A percentile compares a stretch with the other conserved stretches of the same genome.
Conservation (phyloP, 2,329 filamentous ascomycete species). For the Laburnicola sp. region DNA sequence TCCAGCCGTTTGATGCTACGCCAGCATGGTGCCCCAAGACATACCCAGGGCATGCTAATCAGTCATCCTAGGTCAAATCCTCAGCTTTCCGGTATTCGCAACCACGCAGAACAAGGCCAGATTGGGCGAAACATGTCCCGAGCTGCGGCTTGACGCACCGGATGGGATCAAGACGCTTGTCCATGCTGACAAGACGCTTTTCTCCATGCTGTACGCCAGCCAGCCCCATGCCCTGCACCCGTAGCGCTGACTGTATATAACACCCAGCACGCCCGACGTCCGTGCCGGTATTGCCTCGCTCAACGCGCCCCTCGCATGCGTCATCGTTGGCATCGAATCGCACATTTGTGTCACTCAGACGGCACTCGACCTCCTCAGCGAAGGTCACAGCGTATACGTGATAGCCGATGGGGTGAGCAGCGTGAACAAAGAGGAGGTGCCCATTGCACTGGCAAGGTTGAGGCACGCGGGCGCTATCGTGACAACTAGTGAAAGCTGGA, state of each 20-base stretch:
- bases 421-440: constrained; percentile 80
- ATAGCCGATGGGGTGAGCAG: constrained; percentile 88
- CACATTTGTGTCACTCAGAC: constrained; percentile 97
- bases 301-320: constrained; percentile 52
- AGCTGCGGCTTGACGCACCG: constrained; percentile 61
- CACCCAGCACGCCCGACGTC: constrained; percentile 63
- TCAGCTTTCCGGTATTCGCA: constrained; percentile 77
- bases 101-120: constrained; percentile 83
- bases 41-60: constrained; percentile 43
- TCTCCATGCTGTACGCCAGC: constrained; percentile 70
- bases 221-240: neutral
- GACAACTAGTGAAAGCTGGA: constrained; percentile 83
- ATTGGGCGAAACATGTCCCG: constrained; percentile 76
- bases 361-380: constrained; percentile 70
- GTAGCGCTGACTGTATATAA: constrained; percentile 2
- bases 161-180: constrained; percentile 57
- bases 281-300: constrained; percentile 49
- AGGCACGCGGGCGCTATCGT: constrained; percentile 75
- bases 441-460: constrained; percentile 75
- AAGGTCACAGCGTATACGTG: constrained; percentile 81
- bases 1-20: neutral
- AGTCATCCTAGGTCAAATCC: constrained; percentile 50
- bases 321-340: constrained; percentile 86
- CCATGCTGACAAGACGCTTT: constrained; percentile 81
- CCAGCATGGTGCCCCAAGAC: constrained; percentile 13